Evolutionary conservation across 2,329 filamentous ascomycete genomes (phyloP), one percentile per base, ranked within the genome.

Genomic region (Botrytis galanthina): DNA sequence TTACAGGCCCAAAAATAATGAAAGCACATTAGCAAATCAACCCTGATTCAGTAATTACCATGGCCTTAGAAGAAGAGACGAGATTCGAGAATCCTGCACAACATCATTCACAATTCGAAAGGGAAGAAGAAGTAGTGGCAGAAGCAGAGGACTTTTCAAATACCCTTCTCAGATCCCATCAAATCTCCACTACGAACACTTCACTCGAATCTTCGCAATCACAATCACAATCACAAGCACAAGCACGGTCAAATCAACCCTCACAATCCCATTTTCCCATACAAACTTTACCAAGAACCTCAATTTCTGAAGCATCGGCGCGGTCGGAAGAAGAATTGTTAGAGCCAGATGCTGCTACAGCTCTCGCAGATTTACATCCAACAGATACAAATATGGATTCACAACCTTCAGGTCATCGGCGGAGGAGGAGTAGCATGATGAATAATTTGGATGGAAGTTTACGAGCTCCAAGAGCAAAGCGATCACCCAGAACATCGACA

Each of bases 401-500:
- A 14, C 74, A 75, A 62, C 69, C 74, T 29, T 78, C 77, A n/a
- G 79, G 79, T 39, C 80, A 81, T 74, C 75, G 80, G 72, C 74
- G 80, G 75, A 78, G 80, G 76, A 75, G 77, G 70, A 81, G 79
- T 64, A 80, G 78, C 73, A 66, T 80, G 70, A 79, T 81, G 75
- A 80, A 78, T 46, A 72, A 72, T 16, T 16, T 78, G 20, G 76
- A 79, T 60, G 39, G 48, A 42, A 73, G 48, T 57, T 74, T 73
- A 32, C 68, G 44, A 66, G 73, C 66, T 51, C 39, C 62, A 54
- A 22, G 37, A 26, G 72, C 74, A 64, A 76, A 70, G 20, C 68
- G 73, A n/a, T 74, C 74, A 29, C 75, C 76, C 14, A 69, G 54
- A 57, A 77, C 73, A 39, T 75, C 77, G 1, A 74, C 75, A 32